Conservation (phyloP, 2,329 filamentous ascomycete genomes). For the Calonectria pseudoreteaudii region DNA sequence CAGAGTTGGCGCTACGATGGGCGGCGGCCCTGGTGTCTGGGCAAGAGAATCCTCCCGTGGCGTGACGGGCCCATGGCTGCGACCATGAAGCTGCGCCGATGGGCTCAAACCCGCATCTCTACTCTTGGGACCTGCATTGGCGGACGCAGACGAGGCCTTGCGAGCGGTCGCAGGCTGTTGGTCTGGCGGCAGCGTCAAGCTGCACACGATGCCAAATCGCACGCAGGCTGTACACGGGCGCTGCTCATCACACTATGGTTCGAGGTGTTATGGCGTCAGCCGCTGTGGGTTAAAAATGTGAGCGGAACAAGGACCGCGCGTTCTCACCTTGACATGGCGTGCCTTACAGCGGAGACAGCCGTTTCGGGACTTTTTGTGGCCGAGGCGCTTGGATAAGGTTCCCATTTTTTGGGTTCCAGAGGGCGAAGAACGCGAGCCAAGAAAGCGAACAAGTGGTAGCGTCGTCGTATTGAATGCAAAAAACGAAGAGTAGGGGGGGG, state of each 20-base stretch:
- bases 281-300: neutral
- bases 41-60: neutral
- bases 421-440: neutral
- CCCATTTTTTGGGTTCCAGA: neutral
- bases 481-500: neutral
- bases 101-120: neutral
- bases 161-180: neutral
- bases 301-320: neutral
- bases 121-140: neutral
- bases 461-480: slow-evolving; percentile 1
- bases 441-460: neutral
- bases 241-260: slow-evolving; percentile 29
- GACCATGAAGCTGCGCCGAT: neutral
- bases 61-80: neutral
- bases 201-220: slow-evolving; percentile 28
- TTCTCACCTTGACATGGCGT: slow-evolving; percentile 31
- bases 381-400: slow-evolving; percentile 19
- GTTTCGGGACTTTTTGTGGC: slow-evolving; percentile 29
- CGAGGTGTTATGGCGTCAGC: neutral
- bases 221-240: slow-evolving; percentile 30
- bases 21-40: neutral
- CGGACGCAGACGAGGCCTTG: neutral
- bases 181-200: slow-evolving; percentile 17
- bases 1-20: neutral
- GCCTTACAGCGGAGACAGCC: slow-evolving; percentile 32